These are phyloP conservation scores for Lichina pygmaea DNA, from an alignment of 495 filamentous ascomycete genomes.

Conservation along the genomic window DNA sequence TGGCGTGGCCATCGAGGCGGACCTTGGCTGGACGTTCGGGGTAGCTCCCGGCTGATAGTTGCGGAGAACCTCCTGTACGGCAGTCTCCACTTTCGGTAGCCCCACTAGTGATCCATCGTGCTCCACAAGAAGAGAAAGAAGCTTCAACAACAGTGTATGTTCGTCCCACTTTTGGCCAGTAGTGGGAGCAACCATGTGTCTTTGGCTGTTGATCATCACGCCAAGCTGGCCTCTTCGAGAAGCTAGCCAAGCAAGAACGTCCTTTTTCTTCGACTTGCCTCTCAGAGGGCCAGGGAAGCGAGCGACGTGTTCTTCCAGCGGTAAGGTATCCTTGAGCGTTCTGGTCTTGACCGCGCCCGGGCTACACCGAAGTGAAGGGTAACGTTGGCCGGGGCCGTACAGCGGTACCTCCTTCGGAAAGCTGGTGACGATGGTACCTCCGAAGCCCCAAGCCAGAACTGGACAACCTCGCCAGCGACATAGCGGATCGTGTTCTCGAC, in stretches of 20 bases:
- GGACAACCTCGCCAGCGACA: constrained; percentile 77
- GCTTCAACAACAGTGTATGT: constrained; percentile 66
- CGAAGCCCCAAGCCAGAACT: constrained; percentile 68
- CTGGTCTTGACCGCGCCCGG: constrained; percentile 62
- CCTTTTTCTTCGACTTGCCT: constrained; percentile 85
- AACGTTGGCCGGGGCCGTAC: constrained; percentile 42
- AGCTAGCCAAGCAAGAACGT: constrained; percentile 57
- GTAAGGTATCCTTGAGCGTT: constrained; percentile 38
- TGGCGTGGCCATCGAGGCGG: background rate
- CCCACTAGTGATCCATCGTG: constrained; percentile 62
- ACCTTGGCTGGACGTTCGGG: background rate
- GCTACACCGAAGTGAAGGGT: constrained; percentile 56
- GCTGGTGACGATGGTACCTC: constrained; percentile 53
- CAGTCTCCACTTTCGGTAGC: constrained; percentile 40
- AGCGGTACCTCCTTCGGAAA: constrained; percentile 77
- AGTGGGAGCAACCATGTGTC: constrained; percentile 1
- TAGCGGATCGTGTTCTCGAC: constrained; percentile 50
- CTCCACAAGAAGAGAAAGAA: constrained; percentile 56
- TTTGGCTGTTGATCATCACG: background rate
- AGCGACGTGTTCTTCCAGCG: constrained; percentile 37
- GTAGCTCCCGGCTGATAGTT: constrained; percentile 1
- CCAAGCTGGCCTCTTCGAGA: background rate
- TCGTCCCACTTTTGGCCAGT: constrained; percentile 34
- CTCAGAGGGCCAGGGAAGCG: constrained; percentile 79
- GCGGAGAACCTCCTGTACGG: constrained; percentile 55